Evolutionary conservation across 1,284 basidiomycete species (phyloP), one percentile per base, ranked within the genome.

Genomic region (Trichosporon asahii): DNA sequence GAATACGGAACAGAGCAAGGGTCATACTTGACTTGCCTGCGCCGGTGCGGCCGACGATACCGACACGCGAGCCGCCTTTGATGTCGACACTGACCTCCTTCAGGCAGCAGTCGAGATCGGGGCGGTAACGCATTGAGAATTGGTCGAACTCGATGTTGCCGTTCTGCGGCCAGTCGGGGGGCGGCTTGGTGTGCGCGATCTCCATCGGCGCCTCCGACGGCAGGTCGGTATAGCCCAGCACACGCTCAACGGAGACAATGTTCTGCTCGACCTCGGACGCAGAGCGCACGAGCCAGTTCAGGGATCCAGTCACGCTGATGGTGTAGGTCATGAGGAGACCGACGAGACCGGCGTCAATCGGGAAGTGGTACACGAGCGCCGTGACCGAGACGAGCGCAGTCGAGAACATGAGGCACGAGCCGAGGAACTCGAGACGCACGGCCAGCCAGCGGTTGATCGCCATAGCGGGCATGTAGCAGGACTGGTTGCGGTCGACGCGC

Each of bases 211-310:
- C 92, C 81, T 96, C 94, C 0, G 90, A 85, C 14, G 85, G 79
- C n/a, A 95, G 84, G n/a, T 90, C 85, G 31, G 90, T 89, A 78
- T 96, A 88, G 63, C 85, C 85, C 44, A 87, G 77, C 2, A 88
- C 85, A 66, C 87, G 84, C 81, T 93, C 92, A 8, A 92, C 91
- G 73, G 92, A 94, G 72, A 95, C 93, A 76, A 97, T 91, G 79
- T 95, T 96, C 80, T 94, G 92, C 82, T 97, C 95, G 14, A 96
- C 92, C 77, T 98, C 95, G 71, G 91, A 93, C 0, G 92, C 91
- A 15, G 89, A 90, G 60, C 93, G 88, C 6, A 96, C 93, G n/a
- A 95, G 87, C 93, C 92, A 96, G 80, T 93, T 95, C 75, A 82
- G 72, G 23, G 90, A 88, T 27, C 89, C 89, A 1, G 92, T 93